phyloP scores from a whole-genome alignment of 176 grass and related monocot species.

The Tillandsia fasciculata region DNA sequence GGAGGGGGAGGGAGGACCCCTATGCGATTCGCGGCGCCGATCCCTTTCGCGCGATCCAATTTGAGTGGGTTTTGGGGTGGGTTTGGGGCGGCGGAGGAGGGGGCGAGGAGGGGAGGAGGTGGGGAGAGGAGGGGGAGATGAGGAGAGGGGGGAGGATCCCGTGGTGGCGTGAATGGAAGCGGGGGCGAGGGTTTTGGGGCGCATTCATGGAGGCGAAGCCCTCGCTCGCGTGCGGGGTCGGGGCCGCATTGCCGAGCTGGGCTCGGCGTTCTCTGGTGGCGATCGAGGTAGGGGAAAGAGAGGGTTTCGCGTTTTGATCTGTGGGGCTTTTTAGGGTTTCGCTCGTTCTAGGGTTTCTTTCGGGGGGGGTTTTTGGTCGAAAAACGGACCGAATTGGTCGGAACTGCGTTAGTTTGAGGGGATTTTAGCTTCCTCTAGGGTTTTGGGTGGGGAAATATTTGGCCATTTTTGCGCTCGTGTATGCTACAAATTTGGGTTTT shows the following conservation, averaged over 20 bases:
- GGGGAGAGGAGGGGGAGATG: conserved; percentile 10
- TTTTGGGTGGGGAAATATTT: neutral
- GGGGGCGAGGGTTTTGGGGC: conserved; percentile 14
- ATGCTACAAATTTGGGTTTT: neutral
- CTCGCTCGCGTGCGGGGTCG: conserved; percentile 23
- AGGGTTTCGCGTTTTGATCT: conserved; percentile 4
- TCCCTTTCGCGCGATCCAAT: neutral
- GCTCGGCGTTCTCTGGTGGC: conserved; percentile 11
- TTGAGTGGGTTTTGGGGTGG: neutral
- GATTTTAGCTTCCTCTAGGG: neutral
- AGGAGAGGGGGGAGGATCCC: conserved; percentile 4
- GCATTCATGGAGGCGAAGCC: conserved; percentile 41
- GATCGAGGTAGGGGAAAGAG: conserved; percentile 23
- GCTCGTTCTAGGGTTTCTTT: neutral
- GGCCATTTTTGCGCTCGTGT: neutral
- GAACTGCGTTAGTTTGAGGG: neutral
- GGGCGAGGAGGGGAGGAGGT: conserved; percentile 5
- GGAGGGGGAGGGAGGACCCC: neutral
- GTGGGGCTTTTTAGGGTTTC: neutral
- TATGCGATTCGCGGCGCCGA: neutral
- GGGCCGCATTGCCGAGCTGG: conserved; percentile 23
- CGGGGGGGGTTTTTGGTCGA: neutral
- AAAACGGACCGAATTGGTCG: neutral
- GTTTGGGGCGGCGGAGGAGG: neutral
- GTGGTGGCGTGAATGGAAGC: conserved; percentile 43